Evolutionary conservation across 352 stramenopile genomes (phyloP).

Genomic region (Elongisporangium senticosum): DNA sequence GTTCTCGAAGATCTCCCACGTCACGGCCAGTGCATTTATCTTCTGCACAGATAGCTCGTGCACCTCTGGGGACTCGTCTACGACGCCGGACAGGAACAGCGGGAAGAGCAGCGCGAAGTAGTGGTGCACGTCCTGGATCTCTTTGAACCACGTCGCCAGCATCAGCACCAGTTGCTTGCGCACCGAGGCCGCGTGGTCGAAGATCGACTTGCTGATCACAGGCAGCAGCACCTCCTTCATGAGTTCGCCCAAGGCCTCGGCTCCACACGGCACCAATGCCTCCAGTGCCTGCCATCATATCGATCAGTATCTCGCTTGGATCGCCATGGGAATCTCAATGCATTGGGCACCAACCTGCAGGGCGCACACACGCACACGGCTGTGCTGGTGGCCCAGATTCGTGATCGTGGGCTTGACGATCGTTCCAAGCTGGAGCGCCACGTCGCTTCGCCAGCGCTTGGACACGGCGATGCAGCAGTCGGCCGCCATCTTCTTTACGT

Average conservation of each 20-base stretch:
- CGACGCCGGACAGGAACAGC: slow-evolving; percentile 51
- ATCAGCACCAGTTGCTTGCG: slow-evolving; percentile 65
- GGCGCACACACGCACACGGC: slow-evolving; percentile 62
- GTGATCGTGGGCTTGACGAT: slow-evolving; percentile 58
- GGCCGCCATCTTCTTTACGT: slow-evolving; percentile 71
- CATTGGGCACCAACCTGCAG: slow-evolving; percentile 32
- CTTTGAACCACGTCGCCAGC: slow-evolving; percentile 52
- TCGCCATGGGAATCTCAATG: neutral
- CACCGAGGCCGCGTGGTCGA: slow-evolving; percentile 60
- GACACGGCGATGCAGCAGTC: slow-evolving; percentile 61
- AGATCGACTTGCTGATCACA: slow-evolving; percentile 56
- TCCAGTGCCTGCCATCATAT: slow-evolving; percentile 39
- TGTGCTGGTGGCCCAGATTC: slow-evolving; percentile 82
- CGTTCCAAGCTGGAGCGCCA: slow-evolving; percentile 62
- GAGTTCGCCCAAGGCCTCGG: slow-evolving; percentile 57
- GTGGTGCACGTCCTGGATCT: slow-evolving; percentile 47
- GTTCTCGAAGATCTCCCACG: slow-evolving; percentile 35
- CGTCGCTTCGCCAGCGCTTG: slow-evolving; percentile 38
- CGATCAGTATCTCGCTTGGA: slow-evolving; percentile 1
- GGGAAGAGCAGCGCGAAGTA: slow-evolving; percentile 67
- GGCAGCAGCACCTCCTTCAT: slow-evolving; percentile 75
- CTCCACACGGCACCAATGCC: slow-evolving; percentile 58
- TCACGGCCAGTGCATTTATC: slow-evolving; percentile 36
- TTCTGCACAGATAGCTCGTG: slow-evolving; percentile 27
- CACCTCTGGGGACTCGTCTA: slow-evolving; percentile 73